Conservation (phyloP, 164 flowering plant genomes). For the Cinnamomum chago region DNA sequence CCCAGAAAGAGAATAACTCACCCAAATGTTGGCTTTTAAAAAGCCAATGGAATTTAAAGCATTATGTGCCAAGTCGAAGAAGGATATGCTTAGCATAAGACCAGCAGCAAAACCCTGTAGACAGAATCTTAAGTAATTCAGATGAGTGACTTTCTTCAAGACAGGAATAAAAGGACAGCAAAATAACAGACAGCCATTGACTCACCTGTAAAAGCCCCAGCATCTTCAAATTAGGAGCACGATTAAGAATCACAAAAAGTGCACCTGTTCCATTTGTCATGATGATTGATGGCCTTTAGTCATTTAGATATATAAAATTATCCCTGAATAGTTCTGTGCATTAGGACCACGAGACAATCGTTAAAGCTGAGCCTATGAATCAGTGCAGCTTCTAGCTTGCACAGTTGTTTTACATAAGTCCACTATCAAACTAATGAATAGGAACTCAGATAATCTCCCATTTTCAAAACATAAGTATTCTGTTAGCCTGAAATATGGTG, state of each 20-base stretch:
- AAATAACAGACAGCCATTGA: not conserved
- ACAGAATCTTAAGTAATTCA: not conserved
- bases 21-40: constrained; percentile 94
- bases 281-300: not conserved
- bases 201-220: constrained; percentile 92
- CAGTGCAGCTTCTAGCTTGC: not conserved
- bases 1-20: constrained; percentile 19
- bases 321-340: not conserved
- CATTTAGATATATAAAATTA: constrained; percentile 2
- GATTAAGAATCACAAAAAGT: constrained; percentile 64
- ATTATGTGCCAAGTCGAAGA: constrained; percentile 94
- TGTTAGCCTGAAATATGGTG: not conserved
- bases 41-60: constrained; percentile 90
- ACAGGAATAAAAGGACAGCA: not conserved
- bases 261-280: constrained; percentile 61
- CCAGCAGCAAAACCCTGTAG: constrained; percentile 97
- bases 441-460: not conserved
- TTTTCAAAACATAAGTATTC: not conserved
- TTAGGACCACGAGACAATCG: not conserved
- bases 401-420: not conserved
- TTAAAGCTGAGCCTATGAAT: not conserved
- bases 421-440: not conserved
- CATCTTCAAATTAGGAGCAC: constrained; percentile 85
- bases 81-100: constrained; percentile 95
- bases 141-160: not conserved